A percentile compares a stretch with the other conserved stretches of the same genome.
Conservation (phyloP, 192 early-diverging fungal species). For the Pilaira anomala region DNA sequence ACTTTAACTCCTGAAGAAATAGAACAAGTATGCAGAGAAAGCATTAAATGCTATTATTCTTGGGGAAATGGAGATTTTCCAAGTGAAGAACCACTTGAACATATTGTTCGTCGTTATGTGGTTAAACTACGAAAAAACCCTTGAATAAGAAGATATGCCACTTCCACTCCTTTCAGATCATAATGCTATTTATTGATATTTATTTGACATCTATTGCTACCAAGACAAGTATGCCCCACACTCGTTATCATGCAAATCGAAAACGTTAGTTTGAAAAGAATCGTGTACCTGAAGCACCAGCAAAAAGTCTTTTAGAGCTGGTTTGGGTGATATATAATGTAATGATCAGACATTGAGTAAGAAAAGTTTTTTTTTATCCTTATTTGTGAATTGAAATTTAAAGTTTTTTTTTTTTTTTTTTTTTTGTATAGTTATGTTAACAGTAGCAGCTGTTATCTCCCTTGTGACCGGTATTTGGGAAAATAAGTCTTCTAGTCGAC, state of each 20-base stretch:
- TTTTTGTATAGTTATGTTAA: constrained; percentile 67
- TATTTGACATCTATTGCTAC: no score
- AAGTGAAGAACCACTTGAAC: no score
- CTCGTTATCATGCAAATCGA: constrained; percentile 43
- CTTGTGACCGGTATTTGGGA: constrained; percentile 86
- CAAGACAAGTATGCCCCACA: background rate
- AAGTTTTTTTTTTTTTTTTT: background rate
- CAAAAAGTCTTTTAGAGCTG: constrained; percentile 54
- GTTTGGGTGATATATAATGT: constrained; percentile 61
- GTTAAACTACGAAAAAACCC: no score
- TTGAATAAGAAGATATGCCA: no score
- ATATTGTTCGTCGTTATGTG: no score
- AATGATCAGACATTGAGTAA: constrained; percentile 69
- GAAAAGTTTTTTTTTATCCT: constrained; percentile 6
- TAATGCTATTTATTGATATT: no score
- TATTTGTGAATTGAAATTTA: background rate
- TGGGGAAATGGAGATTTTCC: no score
- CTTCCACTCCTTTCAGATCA: no score
- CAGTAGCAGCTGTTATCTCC: constrained; percentile 79
- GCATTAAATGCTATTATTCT: no score
- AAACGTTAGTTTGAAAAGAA: constrained; percentile 45
- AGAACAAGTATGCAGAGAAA: no score
- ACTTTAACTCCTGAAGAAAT: no score
- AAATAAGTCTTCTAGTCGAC: constrained; percentile 61
- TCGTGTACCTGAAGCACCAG: constrained; percentile 52